Evolutionary conservation across 106 monocot species (phyloP), one percentile per base, ranked within the genome.

Genomic region (Ottelia alismoides): DNA sequence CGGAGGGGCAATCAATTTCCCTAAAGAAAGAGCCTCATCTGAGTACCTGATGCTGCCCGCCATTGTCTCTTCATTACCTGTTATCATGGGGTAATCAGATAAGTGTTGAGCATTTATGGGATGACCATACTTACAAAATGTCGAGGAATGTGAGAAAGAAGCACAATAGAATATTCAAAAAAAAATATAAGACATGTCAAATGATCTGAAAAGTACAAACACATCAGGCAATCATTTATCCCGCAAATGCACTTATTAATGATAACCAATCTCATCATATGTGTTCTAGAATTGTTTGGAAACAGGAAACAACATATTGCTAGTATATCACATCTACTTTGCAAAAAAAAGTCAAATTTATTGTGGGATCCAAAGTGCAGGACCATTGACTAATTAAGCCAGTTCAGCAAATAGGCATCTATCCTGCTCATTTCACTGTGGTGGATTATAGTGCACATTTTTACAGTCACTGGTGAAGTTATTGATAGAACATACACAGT

Each of bases 21-120:
- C 60, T 23, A 92, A 72, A 52, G 92, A 73, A 40, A 71, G 17
- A 51, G 76, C 68, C 50, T 86, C 82, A 25, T 74, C 79, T 44
- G 44, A 53, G 58, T 74, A 76, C 20, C 72, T 86, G 25, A 71
- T 49, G 45, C 32, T 30, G 30, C 73, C 69, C 27, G 70, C 21
- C 31, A 22, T 19, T 59, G 25, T 31, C 43, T 63, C 35, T 7
- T 53, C 25, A 16, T 14, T 11, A 58, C 27, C 78, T 78, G 74
- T 45, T n/a, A n/a, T 6, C 48, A 60, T 52, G 46, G 27, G 25
- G 6, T 6, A 7, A 43, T 43, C 40, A 43, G 16, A 43, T 43
- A 7, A 43, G 16, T 43, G 40, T 7, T 7, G 40, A 43, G 40
- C 6, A 43, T 43, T n/a, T n/a, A n/a, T n/a, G n/a, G n/a, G n/a